A percentile compares a stretch with the other conserved stretches of the same genome.
Conservation (phyloP, 2,329 filamentous ascomycete species). For the Gremmenia infestans region DNA sequence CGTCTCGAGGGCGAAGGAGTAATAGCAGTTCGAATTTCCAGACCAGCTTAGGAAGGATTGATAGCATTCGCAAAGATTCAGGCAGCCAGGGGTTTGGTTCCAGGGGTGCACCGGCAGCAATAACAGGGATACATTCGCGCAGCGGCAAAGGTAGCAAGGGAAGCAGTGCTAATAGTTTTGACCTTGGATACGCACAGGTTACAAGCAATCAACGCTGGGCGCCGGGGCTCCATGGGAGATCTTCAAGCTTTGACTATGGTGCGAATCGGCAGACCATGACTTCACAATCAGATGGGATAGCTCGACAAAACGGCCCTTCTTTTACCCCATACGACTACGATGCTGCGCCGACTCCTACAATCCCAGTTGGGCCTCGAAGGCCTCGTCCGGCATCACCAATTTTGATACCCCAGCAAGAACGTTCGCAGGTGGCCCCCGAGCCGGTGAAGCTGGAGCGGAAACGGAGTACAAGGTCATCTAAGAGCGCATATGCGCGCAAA, state of each 20-base stretch:
- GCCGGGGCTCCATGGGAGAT: slow-evolving; percentile 45
- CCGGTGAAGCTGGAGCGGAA: slow-evolving; percentile 46
- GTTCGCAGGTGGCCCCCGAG: slow-evolving; percentile 15
- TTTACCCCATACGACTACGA: slow-evolving; percentile 53
- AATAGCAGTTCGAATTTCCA: slow-evolving; percentile 75
- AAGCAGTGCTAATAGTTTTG: slow-evolving; percentile 63
- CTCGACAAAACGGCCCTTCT: slow-evolving; percentile 20
- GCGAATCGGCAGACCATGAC: slow-evolving; percentile 35
- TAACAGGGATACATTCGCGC: slow-evolving; percentile 46
- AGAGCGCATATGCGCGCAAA: slow-evolving; percentile 31
- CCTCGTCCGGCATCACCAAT: slow-evolving; percentile 37
- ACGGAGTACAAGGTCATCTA: slow-evolving; percentile 54
- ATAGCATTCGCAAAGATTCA: slow-evolving; percentile 47
- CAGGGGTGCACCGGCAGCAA: slow-evolving; percentile 30
- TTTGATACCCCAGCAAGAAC: slow-evolving; percentile 24
- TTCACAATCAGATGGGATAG: slow-evolving; percentile 29
- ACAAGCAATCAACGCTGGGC: slow-evolving; percentile 55
- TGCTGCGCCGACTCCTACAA: slow-evolving; percentile 78
- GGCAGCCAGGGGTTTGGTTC: slow-evolving; percentile 33
- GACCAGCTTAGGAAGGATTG: slow-evolving; percentile 53
- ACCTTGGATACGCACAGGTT: slow-evolving; percentile 55
- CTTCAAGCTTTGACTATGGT: slow-evolving; percentile 71
- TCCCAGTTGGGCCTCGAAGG: slow-evolving; percentile 73
- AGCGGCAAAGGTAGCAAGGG: slow-evolving; percentile 65
- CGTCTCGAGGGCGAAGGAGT: slow-evolving; percentile 61